These are phyloP conservation scores for Citrus inodora DNA, from an alignment of 345 rosid genomes.

Conservation along the genomic window DNA sequence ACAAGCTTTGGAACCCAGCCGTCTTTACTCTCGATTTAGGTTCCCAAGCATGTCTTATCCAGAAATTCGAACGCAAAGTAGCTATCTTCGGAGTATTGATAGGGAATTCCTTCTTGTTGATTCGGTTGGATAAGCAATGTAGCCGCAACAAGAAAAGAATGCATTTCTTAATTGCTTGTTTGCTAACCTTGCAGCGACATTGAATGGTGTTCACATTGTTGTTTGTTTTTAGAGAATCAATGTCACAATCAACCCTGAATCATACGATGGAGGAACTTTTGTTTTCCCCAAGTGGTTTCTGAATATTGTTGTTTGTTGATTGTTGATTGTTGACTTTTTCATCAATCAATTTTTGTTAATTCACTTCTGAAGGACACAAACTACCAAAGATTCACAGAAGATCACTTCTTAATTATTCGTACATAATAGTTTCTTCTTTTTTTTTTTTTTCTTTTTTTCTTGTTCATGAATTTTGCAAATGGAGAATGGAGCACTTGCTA, in stretches of 20 bases:
- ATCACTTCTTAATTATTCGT: no score
- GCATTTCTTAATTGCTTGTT: not conserved
- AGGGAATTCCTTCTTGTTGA: not conserved
- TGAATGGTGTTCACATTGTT: not conserved
- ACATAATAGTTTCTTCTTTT: no score
- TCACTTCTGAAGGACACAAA: no score
- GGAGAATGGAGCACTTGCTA: no score
- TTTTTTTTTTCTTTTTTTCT: no score
- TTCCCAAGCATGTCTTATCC: no score
- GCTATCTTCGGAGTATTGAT: not conserved
- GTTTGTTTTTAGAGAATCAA: not conserved
- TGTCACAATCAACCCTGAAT: not conserved
- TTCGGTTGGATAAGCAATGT: not conserved
- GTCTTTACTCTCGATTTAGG: not conserved
- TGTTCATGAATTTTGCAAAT: no score
- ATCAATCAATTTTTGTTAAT: not conserved
- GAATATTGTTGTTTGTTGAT: no score
- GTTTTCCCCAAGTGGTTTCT: not conserved
- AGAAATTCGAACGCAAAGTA: not conserved
- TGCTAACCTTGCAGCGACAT: not conserved
- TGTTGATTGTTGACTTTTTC: not conserved
- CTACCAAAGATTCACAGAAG: no score
- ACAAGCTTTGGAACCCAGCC: not conserved
- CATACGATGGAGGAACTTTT: not conserved
- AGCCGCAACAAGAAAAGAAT: not conserved